Evolutionary conservation across 2,329 filamentous ascomycete genomes (phyloP), one percentile per base, ranked within the genome.

Genomic region (Lachnellula arida): DNA sequence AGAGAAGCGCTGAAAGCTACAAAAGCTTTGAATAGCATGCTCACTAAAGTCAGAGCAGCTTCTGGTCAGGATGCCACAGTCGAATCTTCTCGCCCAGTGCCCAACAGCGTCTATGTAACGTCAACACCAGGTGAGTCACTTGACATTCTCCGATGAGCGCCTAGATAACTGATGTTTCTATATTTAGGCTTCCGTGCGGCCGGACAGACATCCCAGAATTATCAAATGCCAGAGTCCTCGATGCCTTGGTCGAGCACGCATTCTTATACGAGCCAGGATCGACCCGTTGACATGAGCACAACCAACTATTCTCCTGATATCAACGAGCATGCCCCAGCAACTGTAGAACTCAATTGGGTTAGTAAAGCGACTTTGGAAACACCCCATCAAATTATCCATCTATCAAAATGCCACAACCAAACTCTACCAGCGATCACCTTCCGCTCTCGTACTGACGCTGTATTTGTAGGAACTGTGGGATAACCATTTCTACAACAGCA

Each of bases 1-100:
- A 57, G 54, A 35, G 65, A 67, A n/a, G 61, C 60, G 6, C 37
- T 53, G 2, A 65, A 62, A 47, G 64, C 62, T 34, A 55, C 59
- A 4, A 58, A 52, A 14, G 59, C 58, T 3, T 28, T 67, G 28
- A 60, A 52, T 34, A 42, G 53, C 1, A 64, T 65, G 58, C 23
- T 65, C 8, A 48, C 35, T n/a, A 63, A 60, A 49, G 54, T 63
- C n/a, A 55, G 22, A 23, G 53, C 39, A 17, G 53, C 37, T 22
- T 19, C 22, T 22, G 11, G 32, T 5, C 7, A 25, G 17, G 15
- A 4, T 15, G 32, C 39, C 5, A 8, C 22, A 52, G 22, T 22
- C 35, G n/a, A 35, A 40, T n/a, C 12, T 17, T 7, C 37, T 37
- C 19, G 35, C 22, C 22, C 4, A 8, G 11, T 40, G 14, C n/a